Evolutionary conservation across 2,329 filamentous ascomycete genomes (phyloP).

Genomic region (Pyricularia grisea): DNA sequence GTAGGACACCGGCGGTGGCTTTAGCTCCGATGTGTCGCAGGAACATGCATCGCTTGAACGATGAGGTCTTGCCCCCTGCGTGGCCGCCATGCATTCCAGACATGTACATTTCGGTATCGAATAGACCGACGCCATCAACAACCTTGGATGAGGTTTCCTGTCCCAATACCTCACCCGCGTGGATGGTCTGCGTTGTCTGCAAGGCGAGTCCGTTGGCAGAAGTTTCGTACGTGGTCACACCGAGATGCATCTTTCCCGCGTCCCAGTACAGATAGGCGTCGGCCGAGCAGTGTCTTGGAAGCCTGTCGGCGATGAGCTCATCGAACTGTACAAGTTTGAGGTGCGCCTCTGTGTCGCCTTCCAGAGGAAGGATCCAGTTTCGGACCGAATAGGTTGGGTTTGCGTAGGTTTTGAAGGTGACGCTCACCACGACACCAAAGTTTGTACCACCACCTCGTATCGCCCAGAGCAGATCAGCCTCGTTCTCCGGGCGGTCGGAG

Average conservation of each 20-base stretch:
- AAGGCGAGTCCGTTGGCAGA: conserved; percentile 10
- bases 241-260: conserved; percentile 34
- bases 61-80: conserved; percentile 46
- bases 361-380: conserved; percentile 29
- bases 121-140: conserved; percentile 40
- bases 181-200: conserved; percentile 8
- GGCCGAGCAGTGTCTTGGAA: conserved; percentile 33
- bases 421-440: conserved; percentile 45
- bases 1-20: conserved; percentile 25
- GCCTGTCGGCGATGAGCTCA: conserved; percentile 19
- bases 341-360: conserved; percentile 19
- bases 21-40: conserved; percentile 34
- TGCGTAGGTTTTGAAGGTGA: conserved; percentile 36
- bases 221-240: conserved; percentile 37
- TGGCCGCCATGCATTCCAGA: conserved; percentile 50
- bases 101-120: conserved; percentile 53
- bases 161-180: conserved; percentile 20
- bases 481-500: conserved; percentile 33
- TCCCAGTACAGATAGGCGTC: conserved; percentile 49
- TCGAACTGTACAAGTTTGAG: conserved; percentile 29
- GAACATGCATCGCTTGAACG: conserved; percentile 57
- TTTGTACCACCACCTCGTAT: conserved; percentile 50
- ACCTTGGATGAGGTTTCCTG: conserved; percentile 18
- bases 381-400: conserved; percentile 29
- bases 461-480: conserved; percentile 45